A percentile compares a stretch with the other conserved stretches of the same genome.
phyloP scores from a whole-genome alignment of 2,329 filamentous ascomycete genomes.

The Microdochium nivale region DNA sequence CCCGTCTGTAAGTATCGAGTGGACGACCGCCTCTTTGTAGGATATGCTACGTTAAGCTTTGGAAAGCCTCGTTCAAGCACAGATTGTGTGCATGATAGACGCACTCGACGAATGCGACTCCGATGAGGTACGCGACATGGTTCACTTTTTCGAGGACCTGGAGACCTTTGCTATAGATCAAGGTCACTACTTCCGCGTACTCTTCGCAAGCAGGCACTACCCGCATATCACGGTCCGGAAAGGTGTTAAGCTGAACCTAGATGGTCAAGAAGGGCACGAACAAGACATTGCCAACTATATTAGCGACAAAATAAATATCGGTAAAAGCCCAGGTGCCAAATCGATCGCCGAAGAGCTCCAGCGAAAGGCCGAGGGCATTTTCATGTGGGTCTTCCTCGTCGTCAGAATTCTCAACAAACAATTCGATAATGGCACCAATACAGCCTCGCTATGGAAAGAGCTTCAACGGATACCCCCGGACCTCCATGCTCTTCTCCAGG shows the following conservation, averaged over 20 bases:
- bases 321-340: conserved; percentile 9
- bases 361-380: conserved; percentile 29
- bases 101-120: conserved; percentile 13
- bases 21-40: conserved; percentile 4
- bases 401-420: conserved; percentile 33
- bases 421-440: conserved; percentile 20
- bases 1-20: neutral
- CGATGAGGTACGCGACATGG: conserved; percentile 9
- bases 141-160: conserved; percentile 7
- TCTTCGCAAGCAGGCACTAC: conserved; percentile 34
- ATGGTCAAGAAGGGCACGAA: conserved; percentile 22
- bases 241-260: conserved; percentile 20
- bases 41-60: conserved; percentile 3
- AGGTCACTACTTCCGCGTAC: conserved; percentile 15
- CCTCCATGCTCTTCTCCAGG: conserved; percentile 28
- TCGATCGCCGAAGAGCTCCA: conserved; percentile 21
- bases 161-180: neutral
- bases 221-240: conserved; percentile 25
- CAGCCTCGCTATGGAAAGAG: conserved; percentile 16
- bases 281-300: conserved; percentile 25
- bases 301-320: conserved; percentile 15
- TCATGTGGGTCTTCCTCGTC: conserved; percentile 36
- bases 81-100: conserved; percentile 10
- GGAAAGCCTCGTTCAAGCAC: neutral
- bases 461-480: conserved; percentile 27